Conservation (phyloP, 139 green algal species). For the Chlorella sorokiniana region DNA sequence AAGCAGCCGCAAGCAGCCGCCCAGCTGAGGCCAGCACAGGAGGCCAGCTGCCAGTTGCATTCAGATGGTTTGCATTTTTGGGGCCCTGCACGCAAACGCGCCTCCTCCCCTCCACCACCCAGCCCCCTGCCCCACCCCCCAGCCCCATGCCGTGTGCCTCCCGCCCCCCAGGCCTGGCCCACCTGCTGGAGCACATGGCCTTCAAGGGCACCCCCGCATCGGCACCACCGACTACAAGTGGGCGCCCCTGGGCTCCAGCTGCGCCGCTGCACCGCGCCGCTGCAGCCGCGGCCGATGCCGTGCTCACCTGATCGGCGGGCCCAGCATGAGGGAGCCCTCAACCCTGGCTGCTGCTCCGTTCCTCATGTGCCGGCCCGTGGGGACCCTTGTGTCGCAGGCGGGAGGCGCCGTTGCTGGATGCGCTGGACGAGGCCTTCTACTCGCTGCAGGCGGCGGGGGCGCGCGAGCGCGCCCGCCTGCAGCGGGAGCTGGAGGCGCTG, state of each 20-base stretch:
- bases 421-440: constrained; percentile 79
- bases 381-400: not conserved
- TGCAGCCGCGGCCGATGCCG: too few species aligned
- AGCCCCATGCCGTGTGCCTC: not conserved
- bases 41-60: too few species aligned
- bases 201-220: constrained; percentile 77
- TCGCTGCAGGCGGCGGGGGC: constrained; percentile 40
- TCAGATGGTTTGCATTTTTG: too few species aligned
- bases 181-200: constrained; percentile 89
- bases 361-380: too few species aligned
- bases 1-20: too few species aligned
- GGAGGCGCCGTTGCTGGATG: constrained; percentile 69
- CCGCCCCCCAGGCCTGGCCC: constrained; percentile 65
- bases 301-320: too few species aligned
- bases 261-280: too few species aligned
- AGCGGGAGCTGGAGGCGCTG: constrained; percentile 43
- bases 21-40: too few species aligned
- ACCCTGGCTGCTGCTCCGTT: too few species aligned
- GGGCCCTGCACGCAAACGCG: too few species aligned
- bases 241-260: not conserved
- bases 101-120: not conserved
- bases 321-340: too few species aligned
- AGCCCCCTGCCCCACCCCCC: not conserved
- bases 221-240: constrained; percentile 52
- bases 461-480: constrained; percentile 15